Percentiles rank a stretch among this genome's conserved stretches.
Evolutionary conservation across 2,329 filamentous ascomycete species (phyloP).

Genomic region (Aspergillus sp.): DNA sequence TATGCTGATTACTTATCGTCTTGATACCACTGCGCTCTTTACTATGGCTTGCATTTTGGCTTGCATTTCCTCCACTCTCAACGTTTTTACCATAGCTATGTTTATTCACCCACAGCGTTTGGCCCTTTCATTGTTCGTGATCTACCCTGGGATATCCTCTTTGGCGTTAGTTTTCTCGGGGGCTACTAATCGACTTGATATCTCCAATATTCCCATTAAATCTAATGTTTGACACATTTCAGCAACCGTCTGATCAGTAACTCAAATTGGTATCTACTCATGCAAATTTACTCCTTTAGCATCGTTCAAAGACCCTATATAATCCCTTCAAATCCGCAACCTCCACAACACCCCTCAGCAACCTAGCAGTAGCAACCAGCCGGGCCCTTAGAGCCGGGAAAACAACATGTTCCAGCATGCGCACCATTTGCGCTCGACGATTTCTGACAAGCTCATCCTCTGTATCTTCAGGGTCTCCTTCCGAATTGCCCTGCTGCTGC

Average conservation of each 20-base stretch:
- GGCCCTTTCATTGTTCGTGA: not conserved
- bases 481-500: not conserved
- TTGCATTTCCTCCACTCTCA: not conserved
- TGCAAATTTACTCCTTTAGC: conserved; percentile 52
- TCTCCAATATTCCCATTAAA: not conserved
- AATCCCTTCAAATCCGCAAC: conserved; percentile 89
- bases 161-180: conserved; percentile 3
- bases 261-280: not conserved
- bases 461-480: conserved; percentile 24
- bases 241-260: not conserved
- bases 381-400: conserved; percentile 86
- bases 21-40: not conserved
- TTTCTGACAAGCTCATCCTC: conserved; percentile 46
- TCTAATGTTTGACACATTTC: not conserved
- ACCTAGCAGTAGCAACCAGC: conserved; percentile 74
- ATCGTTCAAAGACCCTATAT: conserved; percentile 93
- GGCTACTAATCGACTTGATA: not conserved
- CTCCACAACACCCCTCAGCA: conserved; percentile 79
- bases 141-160: conserved; percentile 5
- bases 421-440: conserved; percentile 68
- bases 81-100: not conserved
- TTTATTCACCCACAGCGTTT: not conserved
- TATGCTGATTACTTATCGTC: not conserved
- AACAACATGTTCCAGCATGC: conserved; percentile 78
- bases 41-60: not conserved